These are phyloP conservation scores for Cadophora sp. DNA, from an alignment of 2,329 filamentous ascomycete species.

Conservation along the genomic window DNA sequence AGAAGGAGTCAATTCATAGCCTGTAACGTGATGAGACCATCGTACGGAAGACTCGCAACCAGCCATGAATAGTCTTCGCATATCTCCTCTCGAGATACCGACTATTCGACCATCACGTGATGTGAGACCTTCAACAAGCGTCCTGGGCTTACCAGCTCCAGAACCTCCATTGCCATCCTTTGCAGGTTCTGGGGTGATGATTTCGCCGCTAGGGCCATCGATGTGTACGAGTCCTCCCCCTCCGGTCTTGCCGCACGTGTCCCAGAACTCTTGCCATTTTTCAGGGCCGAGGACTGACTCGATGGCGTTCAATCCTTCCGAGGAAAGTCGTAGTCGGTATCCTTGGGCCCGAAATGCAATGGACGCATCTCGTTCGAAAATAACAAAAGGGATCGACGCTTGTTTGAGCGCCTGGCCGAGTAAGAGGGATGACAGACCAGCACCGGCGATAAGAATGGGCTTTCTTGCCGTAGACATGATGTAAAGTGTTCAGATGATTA, in stretches of 20 bases:
- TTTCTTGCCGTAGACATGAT: conserved; percentile 38
- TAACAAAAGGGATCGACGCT: conserved; percentile 46
- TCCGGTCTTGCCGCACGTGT: conserved; percentile 64
- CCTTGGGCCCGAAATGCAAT: conserved; percentile 66
- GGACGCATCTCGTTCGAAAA: conserved; percentile 53
- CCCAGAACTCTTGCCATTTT: conserved; percentile 61
- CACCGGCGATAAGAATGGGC: conserved; percentile 51
- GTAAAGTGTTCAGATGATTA: background rate
- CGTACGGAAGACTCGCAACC: conserved; percentile 61
- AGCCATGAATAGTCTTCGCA: conserved; percentile 63
- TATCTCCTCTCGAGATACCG: conserved; percentile 67
- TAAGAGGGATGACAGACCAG: conserved; percentile 48
- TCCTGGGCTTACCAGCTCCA: conserved; percentile 26
- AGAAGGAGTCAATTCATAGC: conserved; percentile 61
- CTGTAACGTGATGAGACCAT: conserved; percentile 61
- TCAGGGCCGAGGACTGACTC: conserved; percentile 60
- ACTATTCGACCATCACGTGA: conserved; percentile 65
- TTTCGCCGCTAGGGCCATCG: conserved; percentile 60
- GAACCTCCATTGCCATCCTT: conserved; percentile 38
- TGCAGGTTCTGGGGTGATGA: conserved; percentile 39
- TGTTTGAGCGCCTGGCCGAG: conserved; percentile 47
- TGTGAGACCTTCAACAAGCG: conserved; percentile 44
- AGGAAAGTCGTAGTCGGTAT: conserved; percentile 64
- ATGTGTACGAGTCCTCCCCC: conserved; percentile 58
- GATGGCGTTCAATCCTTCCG: conserved; percentile 64